Base-by-base conservation (phyloP, 1,139 yeast genomes). In the Hyphopichia buzzinii region DNA sequence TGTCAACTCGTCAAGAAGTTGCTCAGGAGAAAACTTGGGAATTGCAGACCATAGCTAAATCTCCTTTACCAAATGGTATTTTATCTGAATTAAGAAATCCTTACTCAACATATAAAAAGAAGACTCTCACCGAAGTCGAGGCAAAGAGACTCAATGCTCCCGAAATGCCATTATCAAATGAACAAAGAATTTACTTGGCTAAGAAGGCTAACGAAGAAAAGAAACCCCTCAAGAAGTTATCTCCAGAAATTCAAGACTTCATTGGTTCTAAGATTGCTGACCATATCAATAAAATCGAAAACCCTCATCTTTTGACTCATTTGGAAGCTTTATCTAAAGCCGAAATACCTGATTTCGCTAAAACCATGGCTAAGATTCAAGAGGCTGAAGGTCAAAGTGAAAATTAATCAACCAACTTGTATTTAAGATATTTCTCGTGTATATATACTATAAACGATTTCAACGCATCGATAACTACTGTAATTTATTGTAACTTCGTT, bases 21-120 rank as follows among this genome's bases (percentile, higher is more conserved):
- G 94, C 78, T 2, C 76, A 80, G 41, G 87, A 81, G 48, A 82
- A 87, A 57, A 81, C 96, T 4, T 85, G 72, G 59, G 85, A 79
- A 60, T 81, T 86, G 26, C 83, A 81, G 40, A 74, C 87, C 21
- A 62, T 86, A 12, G 80, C 81, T 13, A 74, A 72, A 41, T 68
- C 81, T 19, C 89, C 92, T 13, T 65, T 88, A 29, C 96, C 97
- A 15, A 50, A 57, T 14, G 83, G 68, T 19, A 87, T 87, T 8
- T 60, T 85, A 43, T 58, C 65, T 39, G 81, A 88, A 44, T 74
- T 90, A 48, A 81, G 96, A 64, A 86, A 88, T 61, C 83, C 84
- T 33, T 62, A 75, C 64, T 72, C 84, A 58, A 58, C 73, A 56
- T 71, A 72, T 63, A 83, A 72, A 64, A 77, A 74, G 61, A 74